phyloP scores from a whole-genome alignment of 164 flowering plant genomes.

The Nelumbo lutea region DNA sequence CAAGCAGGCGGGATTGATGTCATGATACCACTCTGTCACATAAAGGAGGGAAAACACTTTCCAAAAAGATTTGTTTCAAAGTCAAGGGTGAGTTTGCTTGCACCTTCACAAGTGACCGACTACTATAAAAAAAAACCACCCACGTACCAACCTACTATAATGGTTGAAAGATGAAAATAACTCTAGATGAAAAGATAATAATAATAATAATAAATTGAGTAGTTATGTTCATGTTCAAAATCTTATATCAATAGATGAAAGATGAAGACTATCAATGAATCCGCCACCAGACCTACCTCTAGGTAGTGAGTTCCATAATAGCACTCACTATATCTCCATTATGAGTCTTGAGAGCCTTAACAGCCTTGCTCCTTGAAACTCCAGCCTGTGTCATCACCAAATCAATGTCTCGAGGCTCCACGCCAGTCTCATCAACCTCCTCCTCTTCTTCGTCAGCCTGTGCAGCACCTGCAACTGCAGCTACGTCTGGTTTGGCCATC shows the following conservation, averaged over 20 bases:
- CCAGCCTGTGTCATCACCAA: conserved; percentile 92
- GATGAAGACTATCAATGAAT: not conserved
- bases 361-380: conserved; percentile 75
- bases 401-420: conserved; percentile 78
- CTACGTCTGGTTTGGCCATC: conserved; percentile 47
- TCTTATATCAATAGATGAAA: conserved; percentile 4
- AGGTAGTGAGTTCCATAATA: conserved; percentile 89
- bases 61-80: too few species aligned
- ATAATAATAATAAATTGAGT: not conserved
- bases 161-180: not conserved
- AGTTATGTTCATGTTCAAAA: not conserved
- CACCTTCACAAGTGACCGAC: too few species aligned
- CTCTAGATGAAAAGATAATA: not conserved
- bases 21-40: too few species aligned
- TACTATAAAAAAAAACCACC: not conserved
- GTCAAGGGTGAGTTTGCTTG: too few species aligned
- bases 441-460: conserved; percentile 72
- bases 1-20: too few species aligned
- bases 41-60: too few species aligned
- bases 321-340: conserved; percentile 90
- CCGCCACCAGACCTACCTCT: conserved; percentile 7
- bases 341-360: conserved; percentile 66
- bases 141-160: not conserved
- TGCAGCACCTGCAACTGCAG: conserved; percentile 36
- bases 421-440: conserved; percentile 79